Evolutionary conservation across 305 asterid species (phyloP).

Genomic region (Ajuga reptans): DNA sequence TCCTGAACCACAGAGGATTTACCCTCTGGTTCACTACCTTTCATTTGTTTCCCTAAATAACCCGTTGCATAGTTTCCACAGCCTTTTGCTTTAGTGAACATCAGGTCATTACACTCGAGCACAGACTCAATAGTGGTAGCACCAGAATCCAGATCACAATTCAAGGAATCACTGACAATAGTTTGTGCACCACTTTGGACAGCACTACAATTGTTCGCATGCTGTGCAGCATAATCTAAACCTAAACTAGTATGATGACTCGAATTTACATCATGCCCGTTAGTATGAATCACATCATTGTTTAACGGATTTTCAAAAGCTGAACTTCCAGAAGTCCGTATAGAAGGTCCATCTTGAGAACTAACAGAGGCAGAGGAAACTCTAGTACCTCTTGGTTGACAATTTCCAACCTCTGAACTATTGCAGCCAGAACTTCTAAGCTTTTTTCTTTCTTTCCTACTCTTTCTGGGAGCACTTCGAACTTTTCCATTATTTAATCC

Average conservation of each 20-base stretch:
- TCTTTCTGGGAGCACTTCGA: slow-evolving; percentile 61
- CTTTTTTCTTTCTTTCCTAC: slow-evolving; percentile 70
- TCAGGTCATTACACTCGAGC: slow-evolving; percentile 33
- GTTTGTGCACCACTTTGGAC: slow-evolving; percentile 24
- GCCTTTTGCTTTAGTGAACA: slow-evolving; percentile 16
- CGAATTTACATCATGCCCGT: slow-evolving; percentile 29
- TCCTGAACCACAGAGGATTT: slow-evolving; percentile 38
- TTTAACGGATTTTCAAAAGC: slow-evolving; percentile 29
- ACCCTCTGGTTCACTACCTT: slow-evolving; percentile 38
- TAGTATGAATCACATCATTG: slow-evolving; percentile 28
- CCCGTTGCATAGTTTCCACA: slow-evolving; percentile 29
- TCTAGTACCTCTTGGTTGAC: slow-evolving; percentile 38
- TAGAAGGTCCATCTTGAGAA: slow-evolving; percentile 41
- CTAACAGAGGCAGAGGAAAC: slow-evolving; percentile 32
- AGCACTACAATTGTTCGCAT: slow-evolving; percentile 17
- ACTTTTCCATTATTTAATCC: slow-evolving; percentile 45
- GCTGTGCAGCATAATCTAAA: slow-evolving; percentile 20
- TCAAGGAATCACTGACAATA: slow-evolving; percentile 26
- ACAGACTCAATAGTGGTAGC: slow-evolving; percentile 33
- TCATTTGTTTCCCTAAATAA: slow-evolving; percentile 36
- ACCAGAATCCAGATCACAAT: slow-evolving; percentile 29
- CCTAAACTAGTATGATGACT: slow-evolving; percentile 19
- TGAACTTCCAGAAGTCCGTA: slow-evolving; percentile 37
- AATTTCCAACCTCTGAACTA: slow-evolving; percentile 38
- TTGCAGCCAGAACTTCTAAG: slow-evolving; percentile 43